Conservation (phyloP, 164 flowering plant species). For the Amborella trichopoda region DNA sequence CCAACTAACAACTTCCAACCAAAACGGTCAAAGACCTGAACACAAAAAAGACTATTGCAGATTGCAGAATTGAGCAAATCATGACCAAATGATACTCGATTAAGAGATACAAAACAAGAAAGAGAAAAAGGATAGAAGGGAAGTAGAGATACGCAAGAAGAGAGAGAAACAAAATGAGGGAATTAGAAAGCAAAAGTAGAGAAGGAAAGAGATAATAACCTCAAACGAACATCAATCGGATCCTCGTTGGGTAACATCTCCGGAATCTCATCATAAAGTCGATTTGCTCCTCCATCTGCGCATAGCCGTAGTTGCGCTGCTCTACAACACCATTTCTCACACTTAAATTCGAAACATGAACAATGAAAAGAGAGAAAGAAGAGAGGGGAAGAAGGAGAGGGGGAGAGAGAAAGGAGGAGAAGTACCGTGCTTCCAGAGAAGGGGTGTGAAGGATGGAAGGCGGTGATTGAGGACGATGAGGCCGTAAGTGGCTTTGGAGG, state of each 20-base stretch:
- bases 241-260: conserved; percentile 46
- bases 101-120: too few species aligned
- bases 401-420: neutral
- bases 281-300: conserved; percentile 97
- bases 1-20: too few species aligned
- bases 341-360: neutral
- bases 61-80: too few species aligned
- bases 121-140: too few species aligned
- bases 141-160: too few species aligned
- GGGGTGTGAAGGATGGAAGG: conserved; percentile 78
- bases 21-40: too few species aligned
- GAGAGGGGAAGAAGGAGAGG: neutral
- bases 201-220: too few species aligned
- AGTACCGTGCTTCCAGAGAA: conserved; percentile 81
- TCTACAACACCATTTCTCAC: conserved; percentile 21
- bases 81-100: too few species aligned
- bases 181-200: too few species aligned
- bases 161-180: too few species aligned
- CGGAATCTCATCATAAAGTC: conserved; percentile 78
- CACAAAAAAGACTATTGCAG: too few species aligned
- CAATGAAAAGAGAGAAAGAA: neutral
- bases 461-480: conserved; percentile 79
- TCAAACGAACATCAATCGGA: conserved; percentile 38
- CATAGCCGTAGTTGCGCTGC: conserved; percentile 75
- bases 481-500: conserved; percentile 37